Base-by-base conservation (phyloP, 1,139 yeast genomes). In the Candida mesenterica region DNA sequence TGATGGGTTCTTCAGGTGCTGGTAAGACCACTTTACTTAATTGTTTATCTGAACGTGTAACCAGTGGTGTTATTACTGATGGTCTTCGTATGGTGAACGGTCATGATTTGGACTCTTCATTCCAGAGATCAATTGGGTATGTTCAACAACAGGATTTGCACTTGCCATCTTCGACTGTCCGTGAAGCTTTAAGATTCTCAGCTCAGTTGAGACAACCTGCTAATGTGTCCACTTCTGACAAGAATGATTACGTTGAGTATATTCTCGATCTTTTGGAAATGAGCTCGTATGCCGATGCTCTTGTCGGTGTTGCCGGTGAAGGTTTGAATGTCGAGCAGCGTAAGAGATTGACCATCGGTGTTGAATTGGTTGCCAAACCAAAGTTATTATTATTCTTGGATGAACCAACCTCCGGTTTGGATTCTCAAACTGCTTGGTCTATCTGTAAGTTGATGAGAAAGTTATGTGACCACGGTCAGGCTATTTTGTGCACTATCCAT, bases 371-470 rank as follows among this genome's bases (percentile, higher is more conserved):
- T 30, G 95, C 96, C 18, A 87, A 84, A 57, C 96, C 96, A 4
- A 81, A 82, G 46, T 68, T 88, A 39, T 65, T 88, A 43, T 66
- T 88, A 38, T 88, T 88, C 62, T 72, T 88, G 53, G 96, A 88
- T 63, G 96, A 88, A 58, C 96, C 96, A 7, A 88, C 96, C 16
- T 87, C 96, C 5, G 96, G 96, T 54, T 70, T 88, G 48, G 96
- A 88, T 57, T 86, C 96, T 16, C 95, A 87, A 61, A 83, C 95
- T 38, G 95, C 96, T 6, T 85, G 95, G 95, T 78, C 92, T 15
- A 79, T 84, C 50, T 79, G 87, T 57, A 79, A 80, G 53, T 68
- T 86, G 58, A 76, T 85, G 76, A 75, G 87, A 59, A 81, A 79
- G 55, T 69, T 85, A 38, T 84, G 92, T 15, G 69, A 77, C 55